Evolutionary conservation across 306 rosid species (phyloP), one percentile per base, ranked within the genome.

Genomic region (Sechiopsis laciniata): DNA sequence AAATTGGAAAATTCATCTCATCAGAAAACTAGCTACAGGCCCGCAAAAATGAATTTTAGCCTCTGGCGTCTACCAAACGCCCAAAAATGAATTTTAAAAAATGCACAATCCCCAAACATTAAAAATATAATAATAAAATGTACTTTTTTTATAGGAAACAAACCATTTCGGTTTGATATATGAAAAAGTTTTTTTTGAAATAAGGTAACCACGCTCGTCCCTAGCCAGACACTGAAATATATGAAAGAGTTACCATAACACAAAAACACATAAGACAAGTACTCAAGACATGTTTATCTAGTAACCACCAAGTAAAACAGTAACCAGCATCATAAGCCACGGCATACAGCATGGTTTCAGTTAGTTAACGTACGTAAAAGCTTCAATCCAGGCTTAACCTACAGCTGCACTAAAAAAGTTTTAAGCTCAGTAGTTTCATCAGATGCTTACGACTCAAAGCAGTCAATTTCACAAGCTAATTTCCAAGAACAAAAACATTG

Each of bases 271-370:
- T 29, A 46, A 10, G 52, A 12, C 52, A 46, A 46, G 52, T 10
- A 46, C 14, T 46, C 52, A 46, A 46, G 52, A 46, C 14, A 46
- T 53, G 56, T 60, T 60, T 14, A 60, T 63, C 70, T 63, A n/a
- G n/a, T n/a, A n/a, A n/a, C n/a, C n/a, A n/a, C n/a, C n/a, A n/a
- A n/a, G n/a, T 37, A 68, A 19, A 45, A 68, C 73, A 45, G 13
- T 21, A 68, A 70, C 58, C 59, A 48, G 21, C 32, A 20, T 11
- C 21, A 51, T 12, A 68, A 21, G 19, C 20, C 19, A 22, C 10
- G 72, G 29, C 48, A 22, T 19, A 54, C 54, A 19, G 6, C 29
- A 37, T 65, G 51, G 24, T 63, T 35, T 63, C 51, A 63, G 22
- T 63, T 8, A 37, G 48, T 61, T n/a, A n/a, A n/a, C n/a, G n/a